Evolutionary conservation across 129 eudicot genomes (phyloP).

Genomic region (Calendula officinalis): DNA sequence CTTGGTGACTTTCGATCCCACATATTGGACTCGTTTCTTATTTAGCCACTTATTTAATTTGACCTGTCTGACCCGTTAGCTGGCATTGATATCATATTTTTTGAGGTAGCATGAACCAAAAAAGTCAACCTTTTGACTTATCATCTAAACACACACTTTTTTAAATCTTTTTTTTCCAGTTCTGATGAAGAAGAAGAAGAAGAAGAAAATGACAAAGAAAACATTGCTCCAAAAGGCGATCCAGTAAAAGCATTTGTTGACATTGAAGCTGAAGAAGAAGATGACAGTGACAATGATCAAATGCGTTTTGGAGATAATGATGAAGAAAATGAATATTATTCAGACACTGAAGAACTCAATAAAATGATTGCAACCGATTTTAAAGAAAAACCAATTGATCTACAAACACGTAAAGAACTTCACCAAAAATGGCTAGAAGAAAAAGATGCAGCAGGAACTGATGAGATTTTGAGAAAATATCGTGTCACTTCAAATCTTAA

Average conservation of each 20-base stretch:
- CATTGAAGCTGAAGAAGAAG: slow-evolving; percentile 89
- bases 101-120: neutral
- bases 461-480: slow-evolving; percentile 63
- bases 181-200: slow-evolving; percentile 87
- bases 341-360: slow-evolving; percentile 59
- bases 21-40: neutral
- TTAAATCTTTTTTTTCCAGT: slow-evolving; percentile 32
- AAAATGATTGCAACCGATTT: slow-evolving; percentile 70
- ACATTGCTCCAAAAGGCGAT: slow-evolving; percentile 61
- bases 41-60: neutral
- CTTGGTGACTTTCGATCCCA: neutral
- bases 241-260: slow-evolving; percentile 76
- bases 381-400: slow-evolving; percentile 59
- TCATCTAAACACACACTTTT: neutral
- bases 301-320: slow-evolving; percentile 53
- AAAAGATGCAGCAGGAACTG: slow-evolving; percentile 93
- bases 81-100: neutral
- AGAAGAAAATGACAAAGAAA: slow-evolving; percentile 55
- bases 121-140: neutral
- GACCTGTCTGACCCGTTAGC: neutral
- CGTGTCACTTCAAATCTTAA: slow-evolving; percentile 47
- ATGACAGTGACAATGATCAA: slow-evolving; percentile 78
- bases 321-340: slow-evolving; percentile 58
- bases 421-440: slow-evolving; percentile 96
- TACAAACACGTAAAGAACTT: slow-evolving; percentile 76